phyloP scores from a whole-genome alignment of 129 eudicot species.

The Flaveria ramosissima region DNA sequence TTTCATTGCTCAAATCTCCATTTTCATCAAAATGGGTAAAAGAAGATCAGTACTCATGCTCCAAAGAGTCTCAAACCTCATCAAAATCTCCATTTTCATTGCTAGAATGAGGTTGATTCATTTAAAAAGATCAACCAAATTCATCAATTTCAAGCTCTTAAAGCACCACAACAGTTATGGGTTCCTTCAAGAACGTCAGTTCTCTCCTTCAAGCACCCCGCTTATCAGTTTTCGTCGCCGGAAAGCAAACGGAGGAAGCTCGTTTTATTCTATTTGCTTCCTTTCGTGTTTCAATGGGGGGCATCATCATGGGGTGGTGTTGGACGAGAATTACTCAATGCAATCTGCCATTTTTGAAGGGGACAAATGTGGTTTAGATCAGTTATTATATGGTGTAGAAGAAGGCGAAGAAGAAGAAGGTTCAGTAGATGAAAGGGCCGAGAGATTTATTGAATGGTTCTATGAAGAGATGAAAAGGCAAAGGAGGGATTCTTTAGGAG shows the following conservation, averaged over 20 bases:
- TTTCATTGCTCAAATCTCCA: not conserved
- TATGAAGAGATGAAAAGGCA: conserved; percentile 73
- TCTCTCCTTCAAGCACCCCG: conserved; percentile 67
- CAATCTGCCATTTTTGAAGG: conserved; percentile 37
- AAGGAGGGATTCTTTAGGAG: conserved; percentile 48
- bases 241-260: conserved; percentile 23
- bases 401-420: conserved; percentile 27
- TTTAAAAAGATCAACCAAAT: conserved; percentile 45
- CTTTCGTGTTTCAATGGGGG: conserved; percentile 48
- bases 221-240: conserved; percentile 34
- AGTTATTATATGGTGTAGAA: conserved; percentile 19
- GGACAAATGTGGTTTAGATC: conserved; percentile 16
- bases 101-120: conserved; percentile 49
- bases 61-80: conserved; percentile 56
- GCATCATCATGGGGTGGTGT: not conserved
- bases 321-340: conserved; percentile 27
- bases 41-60: conserved; percentile 43
- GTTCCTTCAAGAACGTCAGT: conserved; percentile 60
- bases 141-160: conserved; percentile 39
- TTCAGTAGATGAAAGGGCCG: conserved; percentile 76
- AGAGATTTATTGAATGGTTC: conserved; percentile 69
- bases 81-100: conserved; percentile 45
- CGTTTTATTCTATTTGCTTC: conserved; percentile 37
- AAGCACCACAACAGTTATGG: conserved; percentile 53
- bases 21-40: conserved; percentile 46